These are phyloP conservation scores for Gossypium davidsonii DNA, from an alignment of 441 rosid genomes.

Conservation along the genomic window DNA sequence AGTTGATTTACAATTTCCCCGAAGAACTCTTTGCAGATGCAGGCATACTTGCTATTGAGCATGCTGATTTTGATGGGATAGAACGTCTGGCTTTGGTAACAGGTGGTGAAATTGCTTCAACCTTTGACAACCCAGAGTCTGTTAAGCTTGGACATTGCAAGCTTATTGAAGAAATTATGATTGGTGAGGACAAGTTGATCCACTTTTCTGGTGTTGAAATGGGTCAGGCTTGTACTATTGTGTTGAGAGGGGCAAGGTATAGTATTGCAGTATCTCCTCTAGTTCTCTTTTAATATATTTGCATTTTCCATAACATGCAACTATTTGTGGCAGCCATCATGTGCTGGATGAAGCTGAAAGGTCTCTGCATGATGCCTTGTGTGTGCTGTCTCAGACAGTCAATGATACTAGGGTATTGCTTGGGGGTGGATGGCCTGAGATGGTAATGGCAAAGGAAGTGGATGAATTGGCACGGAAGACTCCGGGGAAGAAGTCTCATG, in stretches of 20 bases:
- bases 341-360: constrained; percentile 98
- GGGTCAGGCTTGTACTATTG: constrained; percentile 97
- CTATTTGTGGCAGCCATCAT: constrained; percentile 57
- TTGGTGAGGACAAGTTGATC: constrained; percentile 95
- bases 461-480: constrained; percentile 87
- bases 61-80: constrained; percentile 98
- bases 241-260: constrained; percentile 92
- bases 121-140: constrained; percentile 99
- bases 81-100: constrained; percentile 92
- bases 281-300: constrained; percentile 6
- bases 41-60: constrained; percentile 94
- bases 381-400: constrained; percentile 93
- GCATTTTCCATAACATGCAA: background rate
- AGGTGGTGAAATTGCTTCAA: constrained; percentile 95
- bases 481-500: constrained; percentile 93
- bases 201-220: constrained; percentile 91
- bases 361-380: constrained; percentile 92
- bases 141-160: constrained; percentile 96
- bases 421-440: constrained; percentile 99
- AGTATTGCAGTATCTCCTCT: background rate
- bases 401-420: constrained; percentile 87
- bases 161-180: constrained; percentile 95
- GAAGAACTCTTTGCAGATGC: constrained; percentile 98
- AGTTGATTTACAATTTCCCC: constrained; percentile 92
- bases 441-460: constrained; percentile 95